These are phyloP conservation scores for Pleurotus cornucopiae DNA, from an alignment of 768 basidiomycete species.

Conservation along the genomic window DNA sequence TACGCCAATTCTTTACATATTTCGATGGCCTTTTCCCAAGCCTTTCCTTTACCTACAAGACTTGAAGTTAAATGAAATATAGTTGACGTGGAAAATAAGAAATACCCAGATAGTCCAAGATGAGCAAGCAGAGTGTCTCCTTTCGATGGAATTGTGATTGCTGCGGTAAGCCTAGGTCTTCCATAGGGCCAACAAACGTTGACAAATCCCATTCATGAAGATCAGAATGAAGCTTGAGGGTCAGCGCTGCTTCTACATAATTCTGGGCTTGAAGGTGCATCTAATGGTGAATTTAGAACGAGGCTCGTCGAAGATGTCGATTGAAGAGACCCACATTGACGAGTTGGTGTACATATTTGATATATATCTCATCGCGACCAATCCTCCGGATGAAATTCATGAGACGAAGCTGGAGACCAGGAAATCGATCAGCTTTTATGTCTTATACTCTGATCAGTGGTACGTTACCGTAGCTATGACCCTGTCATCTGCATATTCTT, in stretches of 20 bases:
- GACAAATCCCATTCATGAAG: conserved; percentile 87
- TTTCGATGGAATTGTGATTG: conserved; percentile 94
- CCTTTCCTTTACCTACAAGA: conserved; percentile 81
- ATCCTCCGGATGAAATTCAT: conserved; percentile 95
- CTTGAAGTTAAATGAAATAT: background rate
- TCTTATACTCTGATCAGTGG: background rate
- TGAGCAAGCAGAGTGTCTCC: conserved; percentile 86
- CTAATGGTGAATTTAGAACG: conserved; percentile 32
- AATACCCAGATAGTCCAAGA: conserved; percentile 90
- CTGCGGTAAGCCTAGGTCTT: conserved; percentile 83
- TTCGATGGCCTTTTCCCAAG: conserved; percentile 94
- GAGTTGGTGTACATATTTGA: conserved; percentile 94
- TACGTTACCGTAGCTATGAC: conserved; percentile 80
- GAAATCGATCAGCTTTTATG: background rate
- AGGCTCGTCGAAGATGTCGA: background rate
- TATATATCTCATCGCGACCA: conserved; percentile 89
- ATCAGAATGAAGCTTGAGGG: conserved; percentile 91
- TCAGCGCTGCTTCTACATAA: conserved; percentile 89
- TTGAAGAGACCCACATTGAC: conserved; percentile 62
- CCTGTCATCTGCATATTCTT: conserved; percentile 92
- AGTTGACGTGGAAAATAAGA: conserved; percentile 1
- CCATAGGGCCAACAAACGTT: conserved; percentile 80
- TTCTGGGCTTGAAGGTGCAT: conserved; percentile 88
- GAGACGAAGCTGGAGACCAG: conserved; percentile 56
- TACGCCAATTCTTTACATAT: conserved; percentile 88